Conservation (phyloP, 2,329 filamentous ascomycete genomes). For the Coniosporium tulheliwenetii region DNA sequence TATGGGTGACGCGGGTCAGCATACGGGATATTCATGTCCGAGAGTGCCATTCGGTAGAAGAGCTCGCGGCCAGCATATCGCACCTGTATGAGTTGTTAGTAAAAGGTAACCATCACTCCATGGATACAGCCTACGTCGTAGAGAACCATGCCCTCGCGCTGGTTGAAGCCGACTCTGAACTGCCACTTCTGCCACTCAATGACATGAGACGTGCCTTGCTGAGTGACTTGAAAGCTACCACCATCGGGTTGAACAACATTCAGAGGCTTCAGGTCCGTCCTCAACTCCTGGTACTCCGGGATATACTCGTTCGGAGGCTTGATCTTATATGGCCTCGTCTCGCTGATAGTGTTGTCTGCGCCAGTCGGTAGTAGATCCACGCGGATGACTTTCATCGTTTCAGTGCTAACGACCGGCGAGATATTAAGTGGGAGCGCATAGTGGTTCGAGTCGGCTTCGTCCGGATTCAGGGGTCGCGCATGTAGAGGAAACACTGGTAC, state of each 20-base stretch:
- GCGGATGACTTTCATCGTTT: conserved; percentile 47
- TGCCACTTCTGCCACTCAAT: conserved; percentile 53
- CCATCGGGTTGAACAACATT: conserved; percentile 51
- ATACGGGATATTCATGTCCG: conserved; percentile 51
- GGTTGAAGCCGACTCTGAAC: conserved; percentile 46
- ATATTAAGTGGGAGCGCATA: conserved; percentile 54
- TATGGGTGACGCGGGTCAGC: conserved; percentile 51
- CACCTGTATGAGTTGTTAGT: conserved; percentile 7
- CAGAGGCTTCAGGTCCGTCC: conserved; percentile 47
- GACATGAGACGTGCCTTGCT: conserved; percentile 36
- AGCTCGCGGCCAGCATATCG: conserved; percentile 46
- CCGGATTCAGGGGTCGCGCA: conserved; percentile 43
- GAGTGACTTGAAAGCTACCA: conserved; percentile 40
- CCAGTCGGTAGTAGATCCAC: conserved; percentile 58
- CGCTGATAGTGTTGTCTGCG: conserved; percentile 40
- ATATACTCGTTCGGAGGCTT: conserved; percentile 50
- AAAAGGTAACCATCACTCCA: conserved; percentile 7
- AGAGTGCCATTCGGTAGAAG: conserved; percentile 51
- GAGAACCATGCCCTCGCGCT: conserved; percentile 49
- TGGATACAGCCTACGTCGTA: conserved; percentile 39
- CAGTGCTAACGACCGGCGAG: conserved; percentile 49
- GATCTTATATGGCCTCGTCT: conserved; percentile 40
- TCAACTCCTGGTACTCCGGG: conserved; percentile 43
- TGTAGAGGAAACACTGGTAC: conserved; percentile 52
- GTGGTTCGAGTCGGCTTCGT: conserved; percentile 49